Percentiles rank a stretch among this genome's conserved stretches.
phyloP scores from a whole-genome alignment of 208 protist species.

The Trypanosoma avium region DNA sequence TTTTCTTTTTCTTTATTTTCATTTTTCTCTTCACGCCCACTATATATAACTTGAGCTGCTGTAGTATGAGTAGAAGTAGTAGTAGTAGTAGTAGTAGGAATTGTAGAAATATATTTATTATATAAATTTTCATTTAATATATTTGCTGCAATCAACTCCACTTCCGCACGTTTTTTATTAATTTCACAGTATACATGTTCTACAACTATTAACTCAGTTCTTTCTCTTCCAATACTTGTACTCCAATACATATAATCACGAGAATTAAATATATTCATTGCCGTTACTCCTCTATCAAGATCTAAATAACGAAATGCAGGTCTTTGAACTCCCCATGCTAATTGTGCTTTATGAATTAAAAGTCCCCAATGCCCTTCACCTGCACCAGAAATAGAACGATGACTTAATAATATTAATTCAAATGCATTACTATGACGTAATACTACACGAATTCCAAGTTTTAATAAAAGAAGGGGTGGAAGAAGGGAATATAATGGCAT shows the following conservation, averaged over 20 bases:
- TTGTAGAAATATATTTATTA: no score
- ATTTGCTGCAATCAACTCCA: not conserved
- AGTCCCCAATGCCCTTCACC: conserved; percentile 34
- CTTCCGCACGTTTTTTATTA: no score
- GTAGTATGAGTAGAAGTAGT: no score
- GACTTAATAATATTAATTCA: conserved; percentile 35
- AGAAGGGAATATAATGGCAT: conserved; percentile 33
- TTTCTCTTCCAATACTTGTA: conserved; percentile 13
- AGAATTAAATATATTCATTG: conserved; percentile 34
- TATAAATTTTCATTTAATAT: no score
- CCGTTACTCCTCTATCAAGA: conserved; percentile 20
- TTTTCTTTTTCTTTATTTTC: no score
- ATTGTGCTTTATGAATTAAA: conserved; percentile 33
- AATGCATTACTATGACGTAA: conserved; percentile 35
- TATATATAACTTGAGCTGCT: no score
- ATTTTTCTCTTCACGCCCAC: no score
- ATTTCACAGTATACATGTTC: conserved; percentile 26
- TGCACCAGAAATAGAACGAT: conserved; percentile 13
- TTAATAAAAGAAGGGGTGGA: conserved; percentile 20
- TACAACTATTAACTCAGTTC: conserved; percentile 35
- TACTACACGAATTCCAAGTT: conserved; percentile 31
- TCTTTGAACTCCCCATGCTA: conserved; percentile 36
- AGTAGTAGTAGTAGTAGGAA: no score
- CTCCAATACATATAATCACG: conserved; percentile 36
- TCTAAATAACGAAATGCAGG: conserved; percentile 42